A percentile compares a stretch with the other conserved stretches of the same genome.
Evolutionary conservation across 2,329 filamentous ascomycete genomes (phyloP).

Genomic region (Alternaria postmessia): DNA sequence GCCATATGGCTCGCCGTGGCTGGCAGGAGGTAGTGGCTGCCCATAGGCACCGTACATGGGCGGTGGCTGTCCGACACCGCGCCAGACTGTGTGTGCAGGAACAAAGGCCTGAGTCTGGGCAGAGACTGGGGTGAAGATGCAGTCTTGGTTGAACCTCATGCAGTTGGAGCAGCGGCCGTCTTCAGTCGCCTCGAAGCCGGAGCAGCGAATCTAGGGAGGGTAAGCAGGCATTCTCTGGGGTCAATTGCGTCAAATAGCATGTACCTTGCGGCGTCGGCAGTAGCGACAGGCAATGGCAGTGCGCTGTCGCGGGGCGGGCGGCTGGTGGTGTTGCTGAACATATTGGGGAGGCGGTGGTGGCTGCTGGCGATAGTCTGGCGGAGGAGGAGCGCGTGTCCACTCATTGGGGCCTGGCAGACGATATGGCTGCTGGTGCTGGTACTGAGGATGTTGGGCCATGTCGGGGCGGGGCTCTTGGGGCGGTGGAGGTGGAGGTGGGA

Average conservation of each 20-base stretch:
- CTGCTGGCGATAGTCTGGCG: constrained; percentile 51
- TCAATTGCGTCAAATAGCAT: neutral
- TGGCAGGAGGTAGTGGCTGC: constrained; percentile 55
- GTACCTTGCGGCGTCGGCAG: constrained; percentile 67
- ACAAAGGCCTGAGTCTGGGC: constrained; percentile 79
- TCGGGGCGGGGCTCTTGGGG: constrained; percentile 52
- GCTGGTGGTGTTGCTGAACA: constrained; percentile 49
- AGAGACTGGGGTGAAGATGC: constrained; percentile 78
- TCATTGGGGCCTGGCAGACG: constrained; percentile 57
- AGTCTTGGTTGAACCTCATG: constrained; percentile 76
- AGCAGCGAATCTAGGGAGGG: constrained; percentile 72
- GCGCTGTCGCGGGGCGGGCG: constrained; percentile 65
- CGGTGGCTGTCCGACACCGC: constrained; percentile 54
- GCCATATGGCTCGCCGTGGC: constrained; percentile 46
- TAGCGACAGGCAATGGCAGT: constrained; percentile 69
- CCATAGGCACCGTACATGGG: constrained; percentile 63
- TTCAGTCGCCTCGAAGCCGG: constrained; percentile 75
- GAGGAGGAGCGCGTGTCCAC: constrained; percentile 54
- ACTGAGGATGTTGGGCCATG: constrained; percentile 57
- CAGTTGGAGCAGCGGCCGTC: constrained; percentile 78
- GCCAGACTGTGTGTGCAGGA: constrained; percentile 72
- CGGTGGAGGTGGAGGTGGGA: constrained; percentile 45
- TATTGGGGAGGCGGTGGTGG: constrained; percentile 53
- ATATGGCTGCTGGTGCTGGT: constrained; percentile 53
- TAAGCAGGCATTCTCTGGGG: constrained; percentile 19